A percentile compares a stretch with the other conserved stretches of the same genome.
These are phyloP conservation scores for Fusarium redolens DNA, from an alignment of 2,329 filamentous ascomycete genomes.

Conservation along the genomic window DNA sequence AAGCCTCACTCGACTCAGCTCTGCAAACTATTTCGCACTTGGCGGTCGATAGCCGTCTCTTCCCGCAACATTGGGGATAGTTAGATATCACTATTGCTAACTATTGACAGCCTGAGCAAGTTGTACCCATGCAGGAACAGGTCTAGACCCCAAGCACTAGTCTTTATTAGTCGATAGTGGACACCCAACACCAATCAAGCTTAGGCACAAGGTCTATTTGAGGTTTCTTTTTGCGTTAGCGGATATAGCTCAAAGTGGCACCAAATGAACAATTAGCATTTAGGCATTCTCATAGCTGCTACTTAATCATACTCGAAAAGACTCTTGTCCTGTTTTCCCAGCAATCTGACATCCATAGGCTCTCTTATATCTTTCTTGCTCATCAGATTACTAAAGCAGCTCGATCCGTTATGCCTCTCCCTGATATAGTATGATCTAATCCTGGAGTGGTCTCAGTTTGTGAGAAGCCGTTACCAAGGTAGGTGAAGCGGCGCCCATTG, in stretches of 20 bases:
- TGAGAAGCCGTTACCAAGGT: too few relatives aligned
- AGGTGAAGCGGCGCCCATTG: too few relatives aligned
- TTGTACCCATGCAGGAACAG: background rate
- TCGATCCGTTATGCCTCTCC: rapidly evolving
- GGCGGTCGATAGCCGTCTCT: background rate
- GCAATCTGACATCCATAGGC: rapidly evolving
- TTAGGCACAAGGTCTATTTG: rapidly evolving
- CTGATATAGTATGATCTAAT: background rate
- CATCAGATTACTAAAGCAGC: rapidly evolving
- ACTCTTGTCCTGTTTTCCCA: background rate
- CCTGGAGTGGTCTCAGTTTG: too few relatives aligned
- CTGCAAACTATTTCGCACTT: background rate
- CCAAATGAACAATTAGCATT: background rate
- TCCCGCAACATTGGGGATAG: background rate
- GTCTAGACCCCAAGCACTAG: background rate
- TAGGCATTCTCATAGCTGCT: too few relatives aligned
- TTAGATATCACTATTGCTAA: background rate
- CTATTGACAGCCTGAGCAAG: background rate
- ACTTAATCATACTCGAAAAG: background rate
- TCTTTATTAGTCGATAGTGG: rapidly evolving
- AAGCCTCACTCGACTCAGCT: background rate
- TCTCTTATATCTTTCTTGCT: rapidly evolving
- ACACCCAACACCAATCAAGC: background rate
- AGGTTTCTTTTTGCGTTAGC: background rate
- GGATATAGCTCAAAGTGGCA: background rate